A percentile compares a stretch with the other conserved stretches of the same genome.
Conservation (phyloP, 1,284 basidiomycete genomes). For the Puccinia horiana region DNA sequence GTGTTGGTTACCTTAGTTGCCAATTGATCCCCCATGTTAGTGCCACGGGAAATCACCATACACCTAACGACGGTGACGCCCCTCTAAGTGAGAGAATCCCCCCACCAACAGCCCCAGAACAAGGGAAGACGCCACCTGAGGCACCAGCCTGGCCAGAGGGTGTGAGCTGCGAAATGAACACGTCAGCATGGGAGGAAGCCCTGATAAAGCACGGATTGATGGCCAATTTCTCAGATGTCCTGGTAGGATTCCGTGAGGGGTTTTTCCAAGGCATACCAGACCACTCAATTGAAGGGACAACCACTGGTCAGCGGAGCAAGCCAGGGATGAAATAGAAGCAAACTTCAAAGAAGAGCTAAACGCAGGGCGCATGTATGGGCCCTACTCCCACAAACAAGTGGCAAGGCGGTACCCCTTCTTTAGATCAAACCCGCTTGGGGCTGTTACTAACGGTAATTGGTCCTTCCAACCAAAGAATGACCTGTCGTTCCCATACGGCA, state of each 20-base stretch:
- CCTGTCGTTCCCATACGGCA: too few species aligned
- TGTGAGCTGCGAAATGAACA: background rate
- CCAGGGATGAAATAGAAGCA: background rate
- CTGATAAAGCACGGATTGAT: background rate
- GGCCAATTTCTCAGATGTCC: background rate
- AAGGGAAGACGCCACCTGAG: too few species aligned
- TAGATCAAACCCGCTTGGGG: conserved; percentile 2
- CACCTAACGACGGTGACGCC: too few species aligned
- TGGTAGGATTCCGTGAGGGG: background rate
- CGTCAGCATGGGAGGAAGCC: background rate
- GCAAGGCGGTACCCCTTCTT: background rate
- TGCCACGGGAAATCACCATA: too few species aligned
- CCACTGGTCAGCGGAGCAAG: background rate
- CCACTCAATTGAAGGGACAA: background rate
- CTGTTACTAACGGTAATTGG: background rate
- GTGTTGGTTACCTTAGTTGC: too few species aligned
- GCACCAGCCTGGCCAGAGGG: background rate
- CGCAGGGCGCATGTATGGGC: background rate
- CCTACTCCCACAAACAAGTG: background rate
- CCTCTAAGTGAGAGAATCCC: background rate
- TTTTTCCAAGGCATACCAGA: background rate
- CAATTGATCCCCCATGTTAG: too few species aligned
- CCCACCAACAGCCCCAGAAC: too few species aligned
- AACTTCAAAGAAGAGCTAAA: background rate
- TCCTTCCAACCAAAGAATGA: background rate